These are phyloP conservation scores for Penicillium janthinellum DNA, from an alignment of 2,329 filamentous ascomycete genomes.

Conservation along the genomic window DNA sequence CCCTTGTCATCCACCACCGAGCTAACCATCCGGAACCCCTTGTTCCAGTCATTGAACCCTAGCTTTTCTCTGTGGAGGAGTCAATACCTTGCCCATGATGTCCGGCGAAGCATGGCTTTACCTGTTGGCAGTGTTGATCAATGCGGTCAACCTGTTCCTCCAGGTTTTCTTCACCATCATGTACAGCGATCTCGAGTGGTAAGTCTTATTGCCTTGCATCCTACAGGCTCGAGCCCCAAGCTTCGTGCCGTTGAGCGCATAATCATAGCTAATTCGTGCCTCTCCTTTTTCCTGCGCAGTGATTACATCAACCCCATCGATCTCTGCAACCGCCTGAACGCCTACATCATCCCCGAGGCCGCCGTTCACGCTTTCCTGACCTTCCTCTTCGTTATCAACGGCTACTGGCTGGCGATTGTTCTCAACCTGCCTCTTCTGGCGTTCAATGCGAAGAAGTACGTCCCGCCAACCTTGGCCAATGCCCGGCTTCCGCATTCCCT, in stretches of 20 bases:
- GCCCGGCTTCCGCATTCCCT: neutral
- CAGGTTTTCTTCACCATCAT: slow-evolving; percentile 99
- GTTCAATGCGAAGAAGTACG: slow-evolving; percentile 98
- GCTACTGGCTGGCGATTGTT: slow-evolving; percentile 92
- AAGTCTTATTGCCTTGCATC: slow-evolving; percentile 46
- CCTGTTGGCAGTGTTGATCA: slow-evolving; percentile 96
- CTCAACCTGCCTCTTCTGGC: slow-evolving; percentile 89
- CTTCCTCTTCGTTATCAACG: slow-evolving; percentile 94
- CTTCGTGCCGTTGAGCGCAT: neutral
- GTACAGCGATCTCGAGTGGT: slow-evolving; percentile 99
- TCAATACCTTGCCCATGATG: slow-evolving; percentile 60
- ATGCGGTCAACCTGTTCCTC: slow-evolving; percentile 98
- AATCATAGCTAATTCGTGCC: slow-evolving; percentile 27
- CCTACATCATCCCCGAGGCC: slow-evolving; percentile 98
- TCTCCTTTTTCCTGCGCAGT: slow-evolving; percentile 52
- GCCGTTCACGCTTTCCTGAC: slow-evolving; percentile 96
- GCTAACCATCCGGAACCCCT: slow-evolving; percentile 4
- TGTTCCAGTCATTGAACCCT: slow-evolving; percentile 11
- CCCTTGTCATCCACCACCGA: slow-evolving; percentile 4
- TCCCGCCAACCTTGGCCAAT: slow-evolving; percentile 25
- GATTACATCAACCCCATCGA: slow-evolving; percentile 99
- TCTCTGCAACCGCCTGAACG: slow-evolving; percentile 99
- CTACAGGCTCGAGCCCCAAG: neutral
- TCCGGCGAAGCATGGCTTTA: slow-evolving; percentile 98
- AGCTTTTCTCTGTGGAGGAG: neutral